Conservation (phyloP, 2,329 filamentous ascomycete species). For the Hypoxylon sp. region DNA sequence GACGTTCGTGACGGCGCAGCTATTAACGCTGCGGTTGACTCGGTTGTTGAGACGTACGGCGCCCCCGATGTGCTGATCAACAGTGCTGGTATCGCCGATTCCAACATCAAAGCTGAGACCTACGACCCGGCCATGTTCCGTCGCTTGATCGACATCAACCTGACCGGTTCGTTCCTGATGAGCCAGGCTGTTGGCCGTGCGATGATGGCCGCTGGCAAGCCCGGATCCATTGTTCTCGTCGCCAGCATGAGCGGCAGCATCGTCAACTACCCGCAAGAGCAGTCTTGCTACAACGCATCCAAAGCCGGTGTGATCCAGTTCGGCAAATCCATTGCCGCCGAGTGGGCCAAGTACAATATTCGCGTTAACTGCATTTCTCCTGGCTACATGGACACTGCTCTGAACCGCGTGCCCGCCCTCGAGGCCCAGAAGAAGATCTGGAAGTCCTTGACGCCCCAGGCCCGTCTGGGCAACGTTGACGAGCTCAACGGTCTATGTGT, state of each 20-base stretch:
- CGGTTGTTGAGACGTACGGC: conserved; percentile 75
- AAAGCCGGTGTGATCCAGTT: conserved; percentile 85
- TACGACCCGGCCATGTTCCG: conserved; percentile 84
- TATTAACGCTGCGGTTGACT: conserved; percentile 77
- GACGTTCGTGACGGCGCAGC: conserved; percentile 79
- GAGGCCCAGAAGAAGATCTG: conserved; percentile 87
- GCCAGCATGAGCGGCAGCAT: conserved; percentile 86
- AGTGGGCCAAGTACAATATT: conserved; percentile 86
- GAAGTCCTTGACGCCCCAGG: conserved; percentile 79
- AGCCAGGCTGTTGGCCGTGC: conserved; percentile 77
- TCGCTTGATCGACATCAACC: conserved; percentile 84
- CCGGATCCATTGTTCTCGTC: conserved; percentile 80
- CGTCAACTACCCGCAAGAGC: conserved; percentile 89
- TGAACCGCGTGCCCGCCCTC: conserved; percentile 82
- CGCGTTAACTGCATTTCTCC: conserved; percentile 88
- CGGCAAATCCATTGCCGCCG: conserved; percentile 83
- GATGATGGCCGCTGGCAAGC: conserved; percentile 80
- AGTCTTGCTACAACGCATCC: conserved; percentile 85
- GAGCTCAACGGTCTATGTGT: conserved; percentile 84
- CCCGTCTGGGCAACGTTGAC: conserved; percentile 77
- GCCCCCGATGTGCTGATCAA: conserved; percentile 82
- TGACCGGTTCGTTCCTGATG: conserved; percentile 83
- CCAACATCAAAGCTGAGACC: conserved; percentile 84
- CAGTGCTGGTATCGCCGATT: conserved; percentile 84
- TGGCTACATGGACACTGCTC: conserved; percentile 87